Evolutionary conservation across 1,139 yeast species (phyloP).

Genomic region (Kodamaea sp.): DNA sequence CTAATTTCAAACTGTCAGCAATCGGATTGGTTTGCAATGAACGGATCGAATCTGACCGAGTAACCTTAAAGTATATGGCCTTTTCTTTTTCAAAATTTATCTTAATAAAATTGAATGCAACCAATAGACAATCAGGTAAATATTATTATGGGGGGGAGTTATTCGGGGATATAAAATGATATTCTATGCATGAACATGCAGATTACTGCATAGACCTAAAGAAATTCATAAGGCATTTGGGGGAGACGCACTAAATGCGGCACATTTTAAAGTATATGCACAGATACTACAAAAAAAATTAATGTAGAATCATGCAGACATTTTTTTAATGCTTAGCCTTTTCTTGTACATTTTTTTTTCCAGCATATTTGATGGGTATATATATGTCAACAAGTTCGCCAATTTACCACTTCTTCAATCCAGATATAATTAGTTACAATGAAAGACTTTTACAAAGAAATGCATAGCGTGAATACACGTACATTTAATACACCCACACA

Average conservation of each 20-base stretch:
- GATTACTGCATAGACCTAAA: not conserved
- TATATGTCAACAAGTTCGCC: constrained; percentile 1
- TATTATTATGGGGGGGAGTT: no score
- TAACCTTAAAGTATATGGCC: no score
- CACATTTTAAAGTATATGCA: constrained; percentile 3
- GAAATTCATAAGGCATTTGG: constrained; percentile 1
- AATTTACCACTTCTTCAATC: not conserved
- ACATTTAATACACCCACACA: constrained; percentile 16
- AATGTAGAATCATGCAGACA: not conserved
- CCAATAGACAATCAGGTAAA: no score
- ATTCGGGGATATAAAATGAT: no score
- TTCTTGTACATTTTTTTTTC: no score
- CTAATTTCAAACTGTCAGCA: no score
- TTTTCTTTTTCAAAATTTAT: no score
- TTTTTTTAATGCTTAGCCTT: not conserved
- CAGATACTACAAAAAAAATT: constrained; percentile 1
- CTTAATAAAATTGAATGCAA: no score
- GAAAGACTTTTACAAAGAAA: no score
- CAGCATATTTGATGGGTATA: not conserved
- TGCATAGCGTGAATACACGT: not conserved
- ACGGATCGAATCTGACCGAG: no score
- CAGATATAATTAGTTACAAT: no score
- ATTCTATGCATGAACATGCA: not conserved
- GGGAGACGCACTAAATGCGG: not conserved
- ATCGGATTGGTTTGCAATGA: no score